A percentile compares a stretch with the other conserved stretches of the same genome.
Evolutionary conservation across 148 eudicot species (phyloP).

Genomic region (Rhododendron molle): DNA sequence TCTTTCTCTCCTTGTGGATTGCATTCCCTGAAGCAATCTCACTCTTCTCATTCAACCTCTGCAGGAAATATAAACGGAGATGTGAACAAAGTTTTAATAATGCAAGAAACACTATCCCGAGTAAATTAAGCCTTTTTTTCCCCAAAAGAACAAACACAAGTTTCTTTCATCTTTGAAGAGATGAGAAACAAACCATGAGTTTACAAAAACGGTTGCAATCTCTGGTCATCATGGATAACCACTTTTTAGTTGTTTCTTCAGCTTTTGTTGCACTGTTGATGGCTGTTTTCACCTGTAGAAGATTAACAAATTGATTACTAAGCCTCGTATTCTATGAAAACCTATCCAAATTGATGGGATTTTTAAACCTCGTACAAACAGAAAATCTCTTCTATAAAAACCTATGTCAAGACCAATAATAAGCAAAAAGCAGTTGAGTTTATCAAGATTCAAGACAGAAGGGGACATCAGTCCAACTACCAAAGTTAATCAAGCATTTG

Average conservation of each 20-base stretch:
- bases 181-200: slow-evolving; percentile 62
- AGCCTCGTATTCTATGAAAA: neutral
- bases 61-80: slow-evolving; percentile 10
- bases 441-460: neutral
- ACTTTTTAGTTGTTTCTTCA: slow-evolving; percentile 65
- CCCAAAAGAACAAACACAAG: neutral
- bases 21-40: slow-evolving; percentile 26
- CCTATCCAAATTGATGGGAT: neutral
- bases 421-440: neutral
- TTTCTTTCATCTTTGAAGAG: neutral
- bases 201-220: slow-evolving; percentile 91
- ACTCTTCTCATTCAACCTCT: slow-evolving; percentile 46
- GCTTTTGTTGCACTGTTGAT: slow-evolving; percentile 57
- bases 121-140: neutral
- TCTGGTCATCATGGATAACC: slow-evolving; percentile 71
- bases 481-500: neutral
- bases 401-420: neutral
- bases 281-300: slow-evolving; percentile 53
- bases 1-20: slow-evolving; percentile 41
- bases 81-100: neutral
- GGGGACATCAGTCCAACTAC: neutral
- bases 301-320: neutral
- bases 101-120: neutral
- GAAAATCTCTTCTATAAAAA: neutral
- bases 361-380: neutral